Base-by-base conservation (phyloP, 106 monocot genomes). In the Allium sativum region DNA sequence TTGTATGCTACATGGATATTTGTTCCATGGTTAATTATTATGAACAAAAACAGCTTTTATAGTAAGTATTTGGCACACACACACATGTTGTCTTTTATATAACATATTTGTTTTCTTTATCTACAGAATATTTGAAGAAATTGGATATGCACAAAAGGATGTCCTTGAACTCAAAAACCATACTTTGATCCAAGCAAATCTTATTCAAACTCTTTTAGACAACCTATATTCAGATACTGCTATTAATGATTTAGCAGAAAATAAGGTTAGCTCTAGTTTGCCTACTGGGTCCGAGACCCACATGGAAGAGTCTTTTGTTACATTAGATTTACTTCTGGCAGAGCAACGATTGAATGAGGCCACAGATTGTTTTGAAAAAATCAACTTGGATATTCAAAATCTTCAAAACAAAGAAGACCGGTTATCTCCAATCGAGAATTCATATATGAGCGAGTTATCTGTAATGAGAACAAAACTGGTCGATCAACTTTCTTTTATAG, bases 51-150 rank as follows among this genome's bases (percentile, higher is more conserved):
- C 22, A 22, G 22, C 22, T 22, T 31, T 31, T 31, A 31, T 31
- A 31, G 31, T 5, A 31, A 31, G 31, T 31, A 31, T 31, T 31
- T 31, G 31, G 31, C 31, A 31, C 31, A 31, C 31, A 31, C 31
- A 31, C 5, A 31, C 31, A 31, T 31, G 31, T 2, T 31, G 31
- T 31, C 31, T 31, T 5, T 31, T 31, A 31, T 31, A 31, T 31
- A 31, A 1, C 2, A 31, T 31, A 31, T 31, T 31, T 31, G 31
- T 31, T 31, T 31, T 44, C 18, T 52, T 44, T 19, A 41, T 76
- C 7, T 70, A 54, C 79, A 84, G 83, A 62, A 60, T 79, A 47
- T 79, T 76, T 55, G 65, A 79, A 64, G 79, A 76, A 76, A 50
- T 67, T 54, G 60, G 44, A 43, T 48, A 17, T 19, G 45, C 70